Conservation (phyloP, 1,284 basidiomycete genomes). For the Cutaneotrichosporon spelunceum region DNA sequence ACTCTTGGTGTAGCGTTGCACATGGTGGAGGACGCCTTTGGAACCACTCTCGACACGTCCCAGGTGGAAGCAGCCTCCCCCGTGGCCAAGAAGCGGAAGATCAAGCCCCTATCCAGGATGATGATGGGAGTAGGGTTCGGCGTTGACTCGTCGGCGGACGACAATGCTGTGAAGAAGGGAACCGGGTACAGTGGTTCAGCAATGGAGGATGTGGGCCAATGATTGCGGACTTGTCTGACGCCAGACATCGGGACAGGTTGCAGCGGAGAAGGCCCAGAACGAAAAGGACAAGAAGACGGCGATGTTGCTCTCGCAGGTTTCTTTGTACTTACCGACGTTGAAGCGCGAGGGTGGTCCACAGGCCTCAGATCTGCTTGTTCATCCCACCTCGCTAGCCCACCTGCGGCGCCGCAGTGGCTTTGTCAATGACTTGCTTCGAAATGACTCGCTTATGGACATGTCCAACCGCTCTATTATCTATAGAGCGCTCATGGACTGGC, state of each 20-base stretch:
- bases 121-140: neutral
- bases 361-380: slow-evolving; percentile 79
- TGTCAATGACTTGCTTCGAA: slow-evolving; percentile 75
- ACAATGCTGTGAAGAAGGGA: slow-evolving; percentile 50
- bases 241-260: slow-evolving; percentile 71
- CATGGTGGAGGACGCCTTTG: slow-evolving; percentile 39
- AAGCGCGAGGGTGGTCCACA: slow-evolving; percentile 66
- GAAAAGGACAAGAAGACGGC: slow-evolving; percentile 69
- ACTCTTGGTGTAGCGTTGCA: slow-evolving; percentile 78
- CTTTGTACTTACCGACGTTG: slow-evolving; percentile 72
- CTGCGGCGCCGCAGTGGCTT: slow-evolving; percentile 82
- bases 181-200: slow-evolving; percentile 76
- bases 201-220: slow-evolving; percentile 69
- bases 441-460: slow-evolving; percentile 89
- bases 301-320: slow-evolving; percentile 63
- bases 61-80: neutral
- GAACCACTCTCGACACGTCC: slow-evolving; percentile 30
- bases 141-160: neutral
- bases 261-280: slow-evolving; percentile 67
- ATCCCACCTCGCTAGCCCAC: slow-evolving; percentile 82
- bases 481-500: slow-evolving; percentile 81
- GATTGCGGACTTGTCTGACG: neutral
- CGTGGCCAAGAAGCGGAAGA: slow-evolving; percentile 51
- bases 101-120: slow-evolving; percentile 7
- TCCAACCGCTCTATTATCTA: slow-evolving; percentile 80